Evolutionary conservation across 2,329 filamentous ascomycete species (phyloP).

Genomic region (Pestalotiopsis sp.): DNA sequence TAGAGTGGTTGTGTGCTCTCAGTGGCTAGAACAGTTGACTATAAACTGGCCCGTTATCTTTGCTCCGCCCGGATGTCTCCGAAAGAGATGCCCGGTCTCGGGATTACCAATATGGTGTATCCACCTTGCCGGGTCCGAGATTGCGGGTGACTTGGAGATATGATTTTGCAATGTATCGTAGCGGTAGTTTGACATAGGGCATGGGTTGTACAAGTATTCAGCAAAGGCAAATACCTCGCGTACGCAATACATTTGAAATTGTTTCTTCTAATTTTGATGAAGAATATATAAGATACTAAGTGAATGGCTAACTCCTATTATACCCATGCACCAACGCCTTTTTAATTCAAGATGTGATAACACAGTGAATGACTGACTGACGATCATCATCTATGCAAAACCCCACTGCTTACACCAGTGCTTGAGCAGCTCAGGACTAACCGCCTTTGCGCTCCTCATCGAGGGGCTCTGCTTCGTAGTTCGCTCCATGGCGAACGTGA

Average conservation of each 20-base stretch:
- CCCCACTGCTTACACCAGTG: slow-evolving; percentile 53
- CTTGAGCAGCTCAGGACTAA: slow-evolving; percentile 47
- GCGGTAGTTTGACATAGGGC: background rate
- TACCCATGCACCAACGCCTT: background rate
- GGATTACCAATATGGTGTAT: background rate
- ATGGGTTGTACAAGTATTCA: no score
- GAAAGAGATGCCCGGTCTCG: slow-evolving; percentile 2
- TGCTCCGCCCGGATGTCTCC: slow-evolving; percentile 4
- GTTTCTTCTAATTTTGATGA: no score
- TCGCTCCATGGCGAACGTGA: slow-evolving; percentile 42
- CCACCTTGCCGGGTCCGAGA: background rate
- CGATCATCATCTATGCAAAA: background rate
- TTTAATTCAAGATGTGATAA: background rate
- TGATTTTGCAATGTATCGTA: background rate
- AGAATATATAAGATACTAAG: no score
- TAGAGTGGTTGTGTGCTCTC: background rate
- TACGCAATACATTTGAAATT: no score
- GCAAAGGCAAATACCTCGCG: no score
- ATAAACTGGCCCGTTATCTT: background rate
- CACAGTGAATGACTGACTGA: background rate
- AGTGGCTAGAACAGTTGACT: background rate
- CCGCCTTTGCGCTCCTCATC: slow-evolving; percentile 40
- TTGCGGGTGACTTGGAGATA: background rate
- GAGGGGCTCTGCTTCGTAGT: slow-evolving; percentile 44
- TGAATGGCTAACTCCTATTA: background rate